Percentiles rank a stretch among this genome's conserved stretches.
phyloP scores from a whole-genome alignment of 2,329 filamentous ascomycete genomes.

The Plectosphaerella sp. region DNA sequence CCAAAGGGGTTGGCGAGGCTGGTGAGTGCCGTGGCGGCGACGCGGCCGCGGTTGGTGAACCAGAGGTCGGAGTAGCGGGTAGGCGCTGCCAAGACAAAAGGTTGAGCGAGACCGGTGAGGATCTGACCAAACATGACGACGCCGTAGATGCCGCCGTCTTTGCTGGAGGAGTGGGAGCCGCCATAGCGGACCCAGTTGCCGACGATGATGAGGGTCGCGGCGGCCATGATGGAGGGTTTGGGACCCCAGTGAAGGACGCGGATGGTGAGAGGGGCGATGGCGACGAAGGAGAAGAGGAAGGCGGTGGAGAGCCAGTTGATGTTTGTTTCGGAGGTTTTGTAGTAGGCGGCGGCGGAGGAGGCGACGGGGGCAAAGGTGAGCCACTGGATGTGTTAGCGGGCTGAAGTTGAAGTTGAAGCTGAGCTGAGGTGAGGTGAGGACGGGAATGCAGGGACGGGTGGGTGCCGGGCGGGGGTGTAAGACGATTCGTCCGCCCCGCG shows the following conservation, averaged over 20 bases:
- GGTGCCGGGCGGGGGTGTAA: background rate
- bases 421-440: background rate
- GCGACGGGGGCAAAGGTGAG: conserved; percentile 86
- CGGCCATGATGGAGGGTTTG: conserved; percentile 68
- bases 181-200: conserved; percentile 93
- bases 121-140: conserved; percentile 89
- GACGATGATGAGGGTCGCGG: conserved; percentile 68
- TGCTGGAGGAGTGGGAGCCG: conserved; percentile 47
- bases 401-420: background rate
- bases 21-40: conserved; percentile 80
- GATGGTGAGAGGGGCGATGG: conserved; percentile 67
- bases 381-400: conserved; percentile 56
- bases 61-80: conserved; percentile 90
- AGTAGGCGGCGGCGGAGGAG: conserved; percentile 69
- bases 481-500: background rate
- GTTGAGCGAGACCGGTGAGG: conserved; percentile 82
- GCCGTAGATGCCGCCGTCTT: conserved; percentile 60
- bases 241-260: conserved; percentile 77
- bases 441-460: too few species aligned
- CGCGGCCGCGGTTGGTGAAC: conserved; percentile 82
- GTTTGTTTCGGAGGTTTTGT: conserved; percentile 64
- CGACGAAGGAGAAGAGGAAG: conserved; percentile 81
- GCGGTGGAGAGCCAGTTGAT: conserved; percentile 93
- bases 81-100: conserved; percentile 85
- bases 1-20: conserved; percentile 88